Conservation (phyloP, 768 basidiomycete genomes). For the Boletus sp. region DNA sequence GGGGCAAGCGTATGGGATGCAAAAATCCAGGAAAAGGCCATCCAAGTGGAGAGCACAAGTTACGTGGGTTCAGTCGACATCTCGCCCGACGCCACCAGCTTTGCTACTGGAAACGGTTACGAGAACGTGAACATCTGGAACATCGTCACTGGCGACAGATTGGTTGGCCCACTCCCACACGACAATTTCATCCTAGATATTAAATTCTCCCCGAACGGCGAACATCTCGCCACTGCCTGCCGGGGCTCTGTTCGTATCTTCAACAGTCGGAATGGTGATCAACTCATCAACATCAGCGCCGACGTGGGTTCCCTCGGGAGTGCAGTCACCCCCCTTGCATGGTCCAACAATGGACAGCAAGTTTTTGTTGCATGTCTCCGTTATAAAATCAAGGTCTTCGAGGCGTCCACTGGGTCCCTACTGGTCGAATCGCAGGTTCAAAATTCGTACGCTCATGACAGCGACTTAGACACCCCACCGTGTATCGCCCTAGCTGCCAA, state of each 20-base stretch:
- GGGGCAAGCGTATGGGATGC: not conserved
- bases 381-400: not conserved
- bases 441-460: not conserved
- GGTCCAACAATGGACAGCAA: not conserved
- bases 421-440: not conserved
- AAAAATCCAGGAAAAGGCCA: not conserved
- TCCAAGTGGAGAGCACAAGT: not conserved
- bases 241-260: not conserved
- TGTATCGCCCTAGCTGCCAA: not conserved
- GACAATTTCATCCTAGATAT: not conserved
- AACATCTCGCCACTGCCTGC: not conserved
- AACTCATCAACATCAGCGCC: not conserved
- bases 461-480: not conserved
- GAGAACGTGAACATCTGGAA: not conserved
- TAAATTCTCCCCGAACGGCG: not conserved
- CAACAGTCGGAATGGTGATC: not conserved
- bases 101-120: not conserved
- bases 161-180: not conserved
- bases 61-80: not conserved
- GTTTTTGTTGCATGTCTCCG: not conserved
- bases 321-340: not conserved
- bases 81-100: not conserved
- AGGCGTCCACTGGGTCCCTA: not conserved
- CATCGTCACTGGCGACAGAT: not conserved
- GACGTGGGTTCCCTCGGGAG: not conserved